Evolutionary conservation across 208 protist genomes (phyloP), one percentile per base, ranked within the genome.

Genomic region (Zelonia costaricensis): DNA sequence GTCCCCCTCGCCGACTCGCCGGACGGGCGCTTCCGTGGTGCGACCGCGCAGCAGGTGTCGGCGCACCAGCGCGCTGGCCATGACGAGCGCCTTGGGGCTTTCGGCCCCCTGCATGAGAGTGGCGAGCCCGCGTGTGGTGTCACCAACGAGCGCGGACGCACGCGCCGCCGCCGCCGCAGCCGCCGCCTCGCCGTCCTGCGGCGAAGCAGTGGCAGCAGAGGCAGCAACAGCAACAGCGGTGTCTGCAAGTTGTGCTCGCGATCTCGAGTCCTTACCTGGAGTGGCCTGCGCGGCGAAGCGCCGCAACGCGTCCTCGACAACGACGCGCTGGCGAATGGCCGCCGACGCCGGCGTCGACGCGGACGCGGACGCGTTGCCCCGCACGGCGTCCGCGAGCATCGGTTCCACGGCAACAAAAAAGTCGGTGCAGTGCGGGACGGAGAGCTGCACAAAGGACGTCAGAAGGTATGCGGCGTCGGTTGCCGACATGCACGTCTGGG

Each of bases 391-490:
- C 1, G 20, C 20, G 7, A 73, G 43, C 49, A 73, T 27, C 6
- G 58, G 66, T 38, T 65, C 66, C 27, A 62, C 44, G 12, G 36
- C 39, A 16, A 28, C 22, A 33, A 73, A 73, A 13, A 66, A 62
- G 31, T 43, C 39, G 2, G 35, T 52, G 30, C 62, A 56, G 27
- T 62, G 66, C 22, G 49, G 58, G 18, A 58, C 54, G 44, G 33
- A 53, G 2, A 73, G 66, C 44, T 73, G 66, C 58, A 66, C 66
- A 33, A 73, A 58, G 27, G 36, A 36, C 27, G 35, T 56, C 22
- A 73, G 53, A 1, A 73, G 36, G 12, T 60, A 43, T 9, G 58
- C 57, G 1, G 66, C 66, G 16, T 73, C 58, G 5, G 23, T 15
- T 16, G 57, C 10, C 40, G 38, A 36, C 45, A 73, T 27, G 15